Percentiles rank a stretch among this genome's conserved stretches.
Evolutionary conservation across 306 rosid genomes (phyloP).

Genomic region (Gynostemma pentaphyllum): DNA sequence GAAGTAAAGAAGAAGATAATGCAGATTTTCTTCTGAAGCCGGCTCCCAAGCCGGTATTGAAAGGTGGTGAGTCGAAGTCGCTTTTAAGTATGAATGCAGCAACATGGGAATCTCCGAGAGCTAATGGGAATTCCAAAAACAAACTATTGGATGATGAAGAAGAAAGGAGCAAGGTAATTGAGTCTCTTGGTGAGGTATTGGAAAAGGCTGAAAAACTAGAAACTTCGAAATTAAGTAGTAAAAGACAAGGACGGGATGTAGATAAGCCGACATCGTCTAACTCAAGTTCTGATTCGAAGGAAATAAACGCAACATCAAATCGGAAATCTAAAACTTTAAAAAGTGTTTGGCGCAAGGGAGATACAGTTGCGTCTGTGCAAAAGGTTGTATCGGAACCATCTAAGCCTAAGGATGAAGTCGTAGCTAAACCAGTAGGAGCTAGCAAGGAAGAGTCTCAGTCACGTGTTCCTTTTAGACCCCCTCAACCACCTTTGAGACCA

Average conservation of each 20-base stretch:
- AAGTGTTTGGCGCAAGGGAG: constrained; percentile 99
- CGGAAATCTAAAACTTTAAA: constrained; percentile 57
- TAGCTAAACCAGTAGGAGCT: constrained; percentile 23
- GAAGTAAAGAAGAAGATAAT: constrained; percentile 38
- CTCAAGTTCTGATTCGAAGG: constrained; percentile 20
- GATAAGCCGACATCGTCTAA: constrained; percentile 29
- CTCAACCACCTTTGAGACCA: constrained; percentile 42
- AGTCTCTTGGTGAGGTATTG: constrained; percentile 90
- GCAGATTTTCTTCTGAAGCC: constrained; percentile 73
- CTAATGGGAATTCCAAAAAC: constrained; percentile 15
- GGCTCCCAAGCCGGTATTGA: constrained; percentile 69
- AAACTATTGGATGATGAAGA: constrained; percentile 26
- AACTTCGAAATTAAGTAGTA: constrained; percentile 27
- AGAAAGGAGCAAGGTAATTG: constrained; percentile 70
- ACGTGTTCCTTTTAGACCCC: constrained; percentile 25
- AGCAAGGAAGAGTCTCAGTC: constrained; percentile 27
- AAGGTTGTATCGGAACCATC: constrained; percentile 55
- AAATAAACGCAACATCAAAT: constrained; percentile 12
- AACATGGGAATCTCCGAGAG: constrained; percentile 33
- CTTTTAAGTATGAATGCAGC: constrained; percentile 23
- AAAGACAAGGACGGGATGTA: constrained; percentile 31
- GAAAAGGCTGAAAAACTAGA: constrained; percentile 87
- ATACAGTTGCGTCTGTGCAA: constrained; percentile 43
- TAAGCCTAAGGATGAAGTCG: constrained; percentile 33
- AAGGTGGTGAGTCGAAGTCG: constrained; percentile 31